Base-by-base conservation (phyloP, 352 stramenopile genomes). In the Phytophthora pinifolia region DNA sequence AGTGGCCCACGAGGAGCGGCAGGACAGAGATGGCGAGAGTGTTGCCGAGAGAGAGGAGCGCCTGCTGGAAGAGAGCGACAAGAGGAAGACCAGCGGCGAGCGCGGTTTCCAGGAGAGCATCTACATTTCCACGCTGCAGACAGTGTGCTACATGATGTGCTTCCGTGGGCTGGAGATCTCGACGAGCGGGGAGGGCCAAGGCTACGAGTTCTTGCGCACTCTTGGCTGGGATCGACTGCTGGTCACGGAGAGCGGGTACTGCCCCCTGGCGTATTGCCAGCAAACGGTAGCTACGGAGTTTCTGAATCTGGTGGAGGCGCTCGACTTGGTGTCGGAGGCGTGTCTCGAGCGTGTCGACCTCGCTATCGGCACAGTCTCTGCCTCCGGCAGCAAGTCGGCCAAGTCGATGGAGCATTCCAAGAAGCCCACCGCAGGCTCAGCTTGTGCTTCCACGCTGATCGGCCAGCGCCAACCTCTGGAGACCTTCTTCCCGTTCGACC, bases 401-500 rank as follows among this genome's bases (percentile, higher is more conserved):
- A 89, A 88, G 66, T 79, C 72, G 4, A 89, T 91, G 81, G 81
- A 91, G 57, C 72, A 73, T 15, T 86, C 76, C 2, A 76, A 70
- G 15, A 71, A 76, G 32, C 78, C 81, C 3, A 78, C 72, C 2
- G 45, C 61, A 14, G 55, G 71, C 18, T 64, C 54, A 29, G 61
- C 59, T 6, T 43, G 67, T 14, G 54, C 67, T 20, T 59, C 59
- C 10, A 72, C 65, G 4, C 36, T 83, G 13, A 65, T 90, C 12
- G 76, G 74, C 8, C 67, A 83, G 30, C 77, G 80, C 9, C 76
- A 88, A 33, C 76, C 77, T 15, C 63, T 89, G 6, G 79, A 92
- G 51, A 92, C 82, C 6, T 99, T 98, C 59, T 99, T 99, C 54
- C 96, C 96, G 20, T 99, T 99, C 57, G 96, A 99, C 72, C 96